Conservation (phyloP, 352 stramenopile species). For the Poterioochromonas sp. region DNA sequence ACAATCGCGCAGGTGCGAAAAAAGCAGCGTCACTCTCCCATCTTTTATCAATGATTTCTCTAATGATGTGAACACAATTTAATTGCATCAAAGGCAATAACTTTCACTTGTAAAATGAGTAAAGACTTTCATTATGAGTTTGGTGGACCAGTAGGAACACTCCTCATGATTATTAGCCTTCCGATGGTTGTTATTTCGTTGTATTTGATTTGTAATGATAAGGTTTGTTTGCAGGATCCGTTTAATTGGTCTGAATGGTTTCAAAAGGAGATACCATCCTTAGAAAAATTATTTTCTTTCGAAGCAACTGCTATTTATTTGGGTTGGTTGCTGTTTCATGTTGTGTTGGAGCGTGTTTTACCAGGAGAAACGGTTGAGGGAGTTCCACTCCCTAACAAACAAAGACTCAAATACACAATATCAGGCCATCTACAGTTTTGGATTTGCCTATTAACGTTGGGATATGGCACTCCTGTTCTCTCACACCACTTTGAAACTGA, state of each 20-base stretch:
- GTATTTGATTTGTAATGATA: constrained; percentile 43
- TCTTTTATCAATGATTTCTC: no score
- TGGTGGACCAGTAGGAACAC: constrained; percentile 17
- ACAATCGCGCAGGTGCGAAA: no score
- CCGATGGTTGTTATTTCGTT: constrained; percentile 53
- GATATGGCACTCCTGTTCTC: constrained; percentile 10
- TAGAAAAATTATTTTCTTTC: constrained; percentile 5
- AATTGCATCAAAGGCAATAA: no score
- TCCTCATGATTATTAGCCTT: constrained; percentile 46
- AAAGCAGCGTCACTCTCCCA: no score
- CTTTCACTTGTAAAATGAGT: background rate
- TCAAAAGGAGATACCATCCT: no score
- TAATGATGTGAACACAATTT: no score
- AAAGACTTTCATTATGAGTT: constrained; percentile 13
- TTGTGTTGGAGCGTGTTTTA: constrained; percentile 61
- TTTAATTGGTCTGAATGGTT: no score
- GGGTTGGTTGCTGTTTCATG: constrained; percentile 64
- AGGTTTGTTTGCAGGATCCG: constrained; percentile 26
- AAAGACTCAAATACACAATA: constrained; percentile 58
- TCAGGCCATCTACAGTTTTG: constrained; percentile 73
- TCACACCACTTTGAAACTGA: no score
- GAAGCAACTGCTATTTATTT: constrained; percentile 45
- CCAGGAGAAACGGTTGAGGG: constrained; percentile 57
- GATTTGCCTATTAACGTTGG: constrained; percentile 54
- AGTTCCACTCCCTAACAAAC: constrained; percentile 42